These are phyloP conservation scores for Hondaea fermentalgiana DNA, from an alignment of 108 stramenopile genomes.

Conservation along the genomic window DNA sequence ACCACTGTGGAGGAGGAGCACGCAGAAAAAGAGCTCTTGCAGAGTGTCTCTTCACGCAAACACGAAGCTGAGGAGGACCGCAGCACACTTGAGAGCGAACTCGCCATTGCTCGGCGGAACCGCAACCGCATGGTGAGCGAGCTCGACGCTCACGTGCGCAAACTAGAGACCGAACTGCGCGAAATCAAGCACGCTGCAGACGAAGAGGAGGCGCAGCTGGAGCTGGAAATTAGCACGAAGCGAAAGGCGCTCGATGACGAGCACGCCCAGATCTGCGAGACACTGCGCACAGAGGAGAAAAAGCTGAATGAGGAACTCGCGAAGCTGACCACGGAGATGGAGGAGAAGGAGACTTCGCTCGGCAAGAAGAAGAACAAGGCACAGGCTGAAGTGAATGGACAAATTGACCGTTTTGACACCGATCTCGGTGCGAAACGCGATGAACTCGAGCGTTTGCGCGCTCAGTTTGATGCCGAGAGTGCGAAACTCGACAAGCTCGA, in stretches of 20 bases:
- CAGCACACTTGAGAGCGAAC: neutral
- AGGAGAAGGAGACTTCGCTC: neutral
- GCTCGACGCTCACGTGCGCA: neutral
- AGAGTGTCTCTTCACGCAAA: neutral
- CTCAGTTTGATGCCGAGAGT: neutral
- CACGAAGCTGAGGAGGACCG: conserved; percentile 15
- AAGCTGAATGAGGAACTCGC: neutral
- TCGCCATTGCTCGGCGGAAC: neutral
- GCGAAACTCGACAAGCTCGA: neutral
- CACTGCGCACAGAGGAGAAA: neutral
- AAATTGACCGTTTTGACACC: neutral
- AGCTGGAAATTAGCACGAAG: neutral
- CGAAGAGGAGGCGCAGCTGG: neutral
- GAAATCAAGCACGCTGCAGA: neutral
- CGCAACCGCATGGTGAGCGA: neutral
- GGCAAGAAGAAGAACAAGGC: neutral
- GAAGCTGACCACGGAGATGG: neutral
- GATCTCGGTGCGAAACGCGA: neutral
- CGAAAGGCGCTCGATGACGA: neutral
- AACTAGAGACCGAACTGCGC: neutral
- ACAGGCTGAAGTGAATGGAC: neutral
- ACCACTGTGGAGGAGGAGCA: conserved; percentile 11
- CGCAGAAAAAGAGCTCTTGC: neutral
- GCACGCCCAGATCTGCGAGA: neutral
- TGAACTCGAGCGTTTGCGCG: neutral